These are phyloP conservation scores for Fusarium zealandicum DNA, from an alignment of 2,329 filamentous ascomycete genomes.

Conservation along the genomic window DNA sequence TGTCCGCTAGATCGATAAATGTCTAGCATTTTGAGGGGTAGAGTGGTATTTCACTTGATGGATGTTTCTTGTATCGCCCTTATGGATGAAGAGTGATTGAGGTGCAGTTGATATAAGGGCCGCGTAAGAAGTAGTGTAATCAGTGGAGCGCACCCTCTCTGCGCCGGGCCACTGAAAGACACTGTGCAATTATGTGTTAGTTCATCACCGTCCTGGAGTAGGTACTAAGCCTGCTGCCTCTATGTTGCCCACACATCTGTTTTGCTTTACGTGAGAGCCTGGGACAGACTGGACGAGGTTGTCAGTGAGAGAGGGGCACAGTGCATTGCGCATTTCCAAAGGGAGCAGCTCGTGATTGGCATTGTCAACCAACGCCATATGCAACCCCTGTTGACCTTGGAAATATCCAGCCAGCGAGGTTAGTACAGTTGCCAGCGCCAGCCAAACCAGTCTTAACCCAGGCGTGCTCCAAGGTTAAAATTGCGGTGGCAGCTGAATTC, in stretches of 20 bases:
- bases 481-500: slow-evolving; percentile 40
- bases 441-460: slow-evolving; percentile 9
- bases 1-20: slow-evolving; percentile 11
- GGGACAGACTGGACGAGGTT: slow-evolving; percentile 10
- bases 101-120: slow-evolving; percentile 9
- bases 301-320: slow-evolving; percentile 15
- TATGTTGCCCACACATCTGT: slow-evolving; percentile 17
- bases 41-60: neutral
- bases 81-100: too few species aligned
- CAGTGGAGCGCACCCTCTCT: neutral
- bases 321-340: slow-evolving; percentile 13
- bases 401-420: slow-evolving; percentile 9
- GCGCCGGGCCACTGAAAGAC: neutral
- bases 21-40: slow-evolving; percentile 35
- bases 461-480: slow-evolving; percentile 32
- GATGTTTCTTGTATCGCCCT: too few species aligned
- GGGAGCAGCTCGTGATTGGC: slow-evolving; percentile 5
- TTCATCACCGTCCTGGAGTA: too few species aligned
- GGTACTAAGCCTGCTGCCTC: neutral
- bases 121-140: slow-evolving; percentile 10
- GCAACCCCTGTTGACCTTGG: slow-evolving; percentile 16
- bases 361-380: slow-evolving; percentile 3
- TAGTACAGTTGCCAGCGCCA: slow-evolving; percentile 9
- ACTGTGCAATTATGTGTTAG: neutral
- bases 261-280: slow-evolving; percentile 35